Evolutionary conservation across 2,329 filamentous ascomycete genomes (phyloP), one percentile per base, ranked within the genome.

Genomic region (Cladosporium cucumerinum): DNA sequence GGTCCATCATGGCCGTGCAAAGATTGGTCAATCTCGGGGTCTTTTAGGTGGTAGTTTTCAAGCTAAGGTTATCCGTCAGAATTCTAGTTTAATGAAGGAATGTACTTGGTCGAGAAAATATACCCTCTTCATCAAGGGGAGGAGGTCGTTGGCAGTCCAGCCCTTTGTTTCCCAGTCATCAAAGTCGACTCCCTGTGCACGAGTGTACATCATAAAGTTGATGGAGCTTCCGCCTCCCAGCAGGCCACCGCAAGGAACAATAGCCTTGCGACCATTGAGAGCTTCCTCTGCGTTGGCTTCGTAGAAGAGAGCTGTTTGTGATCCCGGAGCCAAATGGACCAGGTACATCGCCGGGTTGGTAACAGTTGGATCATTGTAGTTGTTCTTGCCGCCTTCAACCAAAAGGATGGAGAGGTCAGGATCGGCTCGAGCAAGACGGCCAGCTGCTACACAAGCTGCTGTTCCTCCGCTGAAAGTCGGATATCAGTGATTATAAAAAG

Each of bases 211-310:
- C 75, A 78, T 75, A 57, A 73, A 71, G 63, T 77, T 77, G 66
- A 76, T 77, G 1, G 72, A 75, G 23, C 72, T 75, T 8, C 86
- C 86, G 5, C 88, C 88, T 25, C 88, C 88, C 0, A 90, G 79
- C 1, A 85, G 81, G 25, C 81, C 79, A 32, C 78, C 79, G 16
- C 69, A 73, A 12, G 76, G 75, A 14, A 80, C 74, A n/a, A 79
- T 73, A 5, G 72, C 74, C 63, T 79, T 77, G 30, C 82, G 74
- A 4, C 58, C 66, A 21, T 79, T 78, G 10, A 85, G 76, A n/a
- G 80, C 69, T 43, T 79, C 73, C 1, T 78, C 78, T 25, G 78
- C 71, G 39, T 80, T 81, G 5, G 77, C 76, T 67, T 82, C 76
- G 69, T 85, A 85, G 70, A 85, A 85, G 32, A 82, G 71, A 12